A percentile compares a stretch with the other conserved stretches of the same genome.
These are phyloP conservation scores for Ichthyophonus hoferi DNA, from an alignment of 208 protist genomes.

Conservation along the genomic window DNA sequence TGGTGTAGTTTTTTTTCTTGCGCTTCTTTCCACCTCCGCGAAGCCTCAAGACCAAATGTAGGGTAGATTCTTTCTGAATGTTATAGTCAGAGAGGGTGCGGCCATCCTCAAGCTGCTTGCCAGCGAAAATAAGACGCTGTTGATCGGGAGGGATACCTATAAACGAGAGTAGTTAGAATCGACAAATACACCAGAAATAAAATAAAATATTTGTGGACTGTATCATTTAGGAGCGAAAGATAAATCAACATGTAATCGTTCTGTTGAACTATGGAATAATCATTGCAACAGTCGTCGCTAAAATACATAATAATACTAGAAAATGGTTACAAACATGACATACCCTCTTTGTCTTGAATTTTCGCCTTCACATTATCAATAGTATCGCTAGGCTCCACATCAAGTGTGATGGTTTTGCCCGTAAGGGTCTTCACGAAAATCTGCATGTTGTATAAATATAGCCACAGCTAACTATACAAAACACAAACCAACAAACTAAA, in stretches of 20 bases:
- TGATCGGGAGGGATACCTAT: constrained; percentile 78
- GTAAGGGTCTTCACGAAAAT: constrained; percentile 85
- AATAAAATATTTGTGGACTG: too few species aligned
- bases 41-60: constrained; percentile 94
- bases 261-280: constrained; percentile 23
- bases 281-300: background rate
- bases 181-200: too few species aligned
- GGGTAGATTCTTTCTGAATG: constrained; percentile 98
- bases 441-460: too few species aligned
- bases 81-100: constrained; percentile 96
- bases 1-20: constrained; percentile 98
- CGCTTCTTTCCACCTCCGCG: constrained; percentile 98
- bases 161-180: background rate
- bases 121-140: constrained; percentile 83
- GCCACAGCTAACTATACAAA: too few species aligned
- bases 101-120: constrained; percentile 96
- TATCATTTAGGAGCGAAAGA: background rate
- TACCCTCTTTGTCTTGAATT: constrained; percentile 94
- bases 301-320: background rate
- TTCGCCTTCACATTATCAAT: constrained; percentile 95
- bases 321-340: background rate
- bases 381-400: constrained; percentile 89
- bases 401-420: constrained; percentile 95
- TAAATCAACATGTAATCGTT: constrained; percentile 8
- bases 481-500: too few species aligned